Percentiles rank a stretch among this genome's conserved stretches.
Conservation (phyloP, 1,284 basidiomycete species). For the Neonothopanus nambi region DNA sequence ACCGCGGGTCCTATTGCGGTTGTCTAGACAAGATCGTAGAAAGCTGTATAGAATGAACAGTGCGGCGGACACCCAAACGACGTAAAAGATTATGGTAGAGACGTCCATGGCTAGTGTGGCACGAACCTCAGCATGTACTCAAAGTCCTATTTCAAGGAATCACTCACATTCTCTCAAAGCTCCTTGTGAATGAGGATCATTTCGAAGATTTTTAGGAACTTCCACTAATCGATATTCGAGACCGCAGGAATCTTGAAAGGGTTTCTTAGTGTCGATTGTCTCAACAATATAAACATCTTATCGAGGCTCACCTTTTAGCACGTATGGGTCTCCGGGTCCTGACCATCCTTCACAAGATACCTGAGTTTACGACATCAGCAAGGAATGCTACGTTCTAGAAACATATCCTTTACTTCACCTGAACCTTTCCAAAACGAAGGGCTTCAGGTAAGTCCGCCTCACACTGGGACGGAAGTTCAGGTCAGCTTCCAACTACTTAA, state of each 20-base stretch:
- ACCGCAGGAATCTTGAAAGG: slow-evolving; percentile 71
- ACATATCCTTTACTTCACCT: slow-evolving; percentile 32
- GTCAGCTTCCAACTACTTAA: neutral
- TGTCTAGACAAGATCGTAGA: slow-evolving; percentile 51
- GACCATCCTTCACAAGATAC: slow-evolving; percentile 90
- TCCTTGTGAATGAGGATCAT: slow-evolving; percentile 33
- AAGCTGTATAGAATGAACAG: slow-evolving; percentile 58
- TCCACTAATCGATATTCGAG: slow-evolving; percentile 79
- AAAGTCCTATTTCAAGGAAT: neutral
- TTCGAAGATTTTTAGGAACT: slow-evolving; percentile 51
- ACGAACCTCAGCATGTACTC: neutral
- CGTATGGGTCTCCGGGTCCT: slow-evolving; percentile 75
- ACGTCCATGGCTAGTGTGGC: slow-evolving; percentile 38
- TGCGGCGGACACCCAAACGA: slow-evolving; percentile 56
- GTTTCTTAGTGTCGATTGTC: slow-evolving; percentile 3
- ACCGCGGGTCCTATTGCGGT: slow-evolving; percentile 17
- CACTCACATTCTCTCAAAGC: slow-evolving; percentile 16
- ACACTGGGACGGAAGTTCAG: slow-evolving; percentile 52
- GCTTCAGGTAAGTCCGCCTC: slow-evolving; percentile 85
- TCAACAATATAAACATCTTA: slow-evolving; percentile 20
- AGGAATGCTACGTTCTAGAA: neutral
- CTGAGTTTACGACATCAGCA: slow-evolving; percentile 16
- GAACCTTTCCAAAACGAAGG: slow-evolving; percentile 78
- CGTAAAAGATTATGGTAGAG: slow-evolving; percentile 49
- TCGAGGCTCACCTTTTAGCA: slow-evolving; percentile 69